Base-by-base conservation (phyloP, 768 basidiomycete species). In the Polyporus arcularius region DNA sequence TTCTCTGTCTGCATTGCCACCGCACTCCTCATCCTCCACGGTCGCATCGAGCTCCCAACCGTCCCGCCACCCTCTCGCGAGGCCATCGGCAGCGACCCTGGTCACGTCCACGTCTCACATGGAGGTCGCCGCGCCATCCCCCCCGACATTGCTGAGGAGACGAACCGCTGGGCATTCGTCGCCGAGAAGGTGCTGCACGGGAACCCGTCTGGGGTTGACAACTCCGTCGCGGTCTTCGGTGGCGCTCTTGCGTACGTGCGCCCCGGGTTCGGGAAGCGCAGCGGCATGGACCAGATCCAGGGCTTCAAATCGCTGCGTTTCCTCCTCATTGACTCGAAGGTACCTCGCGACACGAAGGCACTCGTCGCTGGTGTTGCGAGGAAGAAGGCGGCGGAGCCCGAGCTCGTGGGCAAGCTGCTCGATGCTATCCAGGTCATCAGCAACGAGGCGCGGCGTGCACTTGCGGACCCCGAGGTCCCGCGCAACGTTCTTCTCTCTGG, bases 151-250 rank as follows among this genome's bases (percentile, higher is more conserved):
- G 91, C 93, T 4, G 89, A 95, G 64, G 80, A 88, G 64, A 87
- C 96, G 65, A 98, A 99, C 74, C 80, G 82, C 49, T 98, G 94
- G 87, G 94, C 97, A 18, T 98, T 97, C 75, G 79, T 98, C 53
- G 83, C 89, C 11, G 97, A 99, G 78, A 98, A 98, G 75, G 89
- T 99, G 43, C 77, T 98, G 53, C 97, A 99, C 72, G 97, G 97
- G 0, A 98, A 91, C 69, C 97, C 97, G 3, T 96, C 94, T 67
- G 97, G 97, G 9, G 91, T 99, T 26, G 97, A 99, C 73, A 98
- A 99, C 73, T 91, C 95, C 18, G 93, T 98, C 39, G 83, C 92
- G 15, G 90, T 94, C 0, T 91, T 88, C 69, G 97, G 97, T 18
- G 96, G 96, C 50, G 97, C 94, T 30, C 79, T 98, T 65, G 85